These are phyloP conservation scores for Russula lepida DNA, from an alignment of 768 basidiomycete species.

Conservation along the genomic window DNA sequence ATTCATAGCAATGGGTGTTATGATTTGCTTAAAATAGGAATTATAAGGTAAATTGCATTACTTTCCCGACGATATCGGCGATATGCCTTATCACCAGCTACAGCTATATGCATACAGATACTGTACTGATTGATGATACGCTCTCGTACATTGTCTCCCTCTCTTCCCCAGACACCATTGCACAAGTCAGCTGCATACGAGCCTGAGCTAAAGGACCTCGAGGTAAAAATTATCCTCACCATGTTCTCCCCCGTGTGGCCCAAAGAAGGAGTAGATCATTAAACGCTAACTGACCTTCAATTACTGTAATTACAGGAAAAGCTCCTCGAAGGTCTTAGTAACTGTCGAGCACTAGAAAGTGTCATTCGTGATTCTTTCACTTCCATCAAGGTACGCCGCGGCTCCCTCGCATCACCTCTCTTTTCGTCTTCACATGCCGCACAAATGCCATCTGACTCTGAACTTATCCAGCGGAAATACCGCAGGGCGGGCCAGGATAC, in stretches of 20 bases:
- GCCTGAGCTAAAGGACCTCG: constrained; percentile 21
- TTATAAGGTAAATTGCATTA: no score
- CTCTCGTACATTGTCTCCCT: background rate
- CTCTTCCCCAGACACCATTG: background rate
- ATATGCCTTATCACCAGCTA: no score
- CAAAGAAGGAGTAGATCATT: background rate
- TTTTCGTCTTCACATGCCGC: background rate
- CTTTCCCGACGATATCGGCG: no score
- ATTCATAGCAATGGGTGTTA: no score
- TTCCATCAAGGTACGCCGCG: constrained; percentile 45
- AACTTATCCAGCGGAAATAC: constrained; percentile 41
- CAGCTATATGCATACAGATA: background rate
- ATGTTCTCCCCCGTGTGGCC: background rate
- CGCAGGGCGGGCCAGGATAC: constrained; percentile 49
- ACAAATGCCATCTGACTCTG: background rate
- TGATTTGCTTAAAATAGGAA: no score
- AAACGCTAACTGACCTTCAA: background rate
- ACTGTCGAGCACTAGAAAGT: constrained; percentile 66
- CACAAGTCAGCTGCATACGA: constrained; percentile 8
- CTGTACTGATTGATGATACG: background rate
- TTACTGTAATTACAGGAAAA: constrained; percentile 41
- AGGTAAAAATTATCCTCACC: constrained; percentile 9
- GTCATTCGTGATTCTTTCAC: constrained; percentile 56
- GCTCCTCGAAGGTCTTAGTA: constrained; percentile 62
- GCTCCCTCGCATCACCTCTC: background rate